Conservation (phyloP, 2,329 filamentous ascomycete species). For the Lecanosticta acicola region DNA sequence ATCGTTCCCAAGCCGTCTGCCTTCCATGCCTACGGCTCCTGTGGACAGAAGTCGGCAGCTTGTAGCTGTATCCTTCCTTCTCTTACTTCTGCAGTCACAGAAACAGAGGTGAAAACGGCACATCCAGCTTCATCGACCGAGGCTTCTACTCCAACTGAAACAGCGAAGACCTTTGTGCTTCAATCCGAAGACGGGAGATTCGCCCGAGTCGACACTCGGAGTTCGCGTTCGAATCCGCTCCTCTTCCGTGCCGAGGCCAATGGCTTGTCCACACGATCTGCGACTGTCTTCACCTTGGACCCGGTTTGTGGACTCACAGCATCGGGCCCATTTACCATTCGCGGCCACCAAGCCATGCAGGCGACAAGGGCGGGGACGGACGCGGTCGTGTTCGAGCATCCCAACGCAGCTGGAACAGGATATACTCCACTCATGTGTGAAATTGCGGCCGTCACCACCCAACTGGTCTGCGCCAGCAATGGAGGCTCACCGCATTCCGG, state of each 20-base stretch:
- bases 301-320: not conserved
- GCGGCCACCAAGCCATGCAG: constrained; percentile 5
- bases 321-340: not conserved
- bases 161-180: not conserved
- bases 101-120: not conserved
- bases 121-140: not conserved
- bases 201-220: not conserved
- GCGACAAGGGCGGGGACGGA: constrained; percentile 3
- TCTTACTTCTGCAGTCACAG: not conserved
- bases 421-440: not conserved
- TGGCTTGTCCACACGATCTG: not conserved
- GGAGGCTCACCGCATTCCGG: not conserved
- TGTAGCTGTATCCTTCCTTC: not conserved
- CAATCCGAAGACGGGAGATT: not conserved
- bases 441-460: not conserved
- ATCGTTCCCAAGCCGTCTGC: not conserved
- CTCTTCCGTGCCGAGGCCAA: not conserved
- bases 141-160: not conserved
- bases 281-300: not conserved
- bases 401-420: not conserved
- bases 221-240: not conserved
- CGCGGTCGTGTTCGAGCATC: constrained; percentile 4
- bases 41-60: not conserved
- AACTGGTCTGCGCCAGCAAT: not conserved
- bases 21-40: not conserved